These are phyloP conservation scores for Luffa aegyptiaca DNA, from an alignment of 306 rosid species.

Conservation along the genomic window DNA sequence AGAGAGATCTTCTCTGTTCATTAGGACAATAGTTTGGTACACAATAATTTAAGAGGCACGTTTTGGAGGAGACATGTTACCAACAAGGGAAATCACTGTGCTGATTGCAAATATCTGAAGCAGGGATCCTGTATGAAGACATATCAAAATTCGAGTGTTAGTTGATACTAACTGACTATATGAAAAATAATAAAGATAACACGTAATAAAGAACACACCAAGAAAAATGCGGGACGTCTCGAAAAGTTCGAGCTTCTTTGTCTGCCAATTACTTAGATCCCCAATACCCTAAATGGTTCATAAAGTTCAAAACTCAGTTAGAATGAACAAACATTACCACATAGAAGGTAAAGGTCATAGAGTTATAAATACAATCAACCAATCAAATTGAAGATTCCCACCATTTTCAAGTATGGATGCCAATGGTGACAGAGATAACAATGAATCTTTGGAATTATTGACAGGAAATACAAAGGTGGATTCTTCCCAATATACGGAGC, in stretches of 20 bases:
- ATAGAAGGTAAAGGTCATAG: background rate
- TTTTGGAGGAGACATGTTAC: slow-evolving; percentile 79
- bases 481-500: background rate
- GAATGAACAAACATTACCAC: background rate
- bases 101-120: slow-evolving; percentile 18
- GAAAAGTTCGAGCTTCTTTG: slow-evolving; percentile 20
- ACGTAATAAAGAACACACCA: slow-evolving; percentile 14
- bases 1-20: background rate
- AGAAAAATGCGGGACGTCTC: slow-evolving; percentile 12
- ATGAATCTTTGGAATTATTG: background rate
- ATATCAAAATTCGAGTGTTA: background rate
- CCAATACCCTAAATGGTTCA: slow-evolving; percentile 21
- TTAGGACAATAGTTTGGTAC: background rate
- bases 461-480: background rate
- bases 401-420: background rate
- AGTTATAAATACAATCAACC: background rate
- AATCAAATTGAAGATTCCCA: background rate
- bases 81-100: slow-evolving; percentile 30
- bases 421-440: background rate
- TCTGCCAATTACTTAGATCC: slow-evolving; percentile 21
- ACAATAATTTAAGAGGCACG: slow-evolving; percentile 27
- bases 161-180: background rate
- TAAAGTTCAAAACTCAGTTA: background rate
- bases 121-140: slow-evolving; percentile 30
- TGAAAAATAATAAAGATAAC: background rate